Evolutionary conservation across 2,329 filamentous ascomycete species (phyloP).

Genomic region (Paecilomyces dactylethromorphus): DNA sequence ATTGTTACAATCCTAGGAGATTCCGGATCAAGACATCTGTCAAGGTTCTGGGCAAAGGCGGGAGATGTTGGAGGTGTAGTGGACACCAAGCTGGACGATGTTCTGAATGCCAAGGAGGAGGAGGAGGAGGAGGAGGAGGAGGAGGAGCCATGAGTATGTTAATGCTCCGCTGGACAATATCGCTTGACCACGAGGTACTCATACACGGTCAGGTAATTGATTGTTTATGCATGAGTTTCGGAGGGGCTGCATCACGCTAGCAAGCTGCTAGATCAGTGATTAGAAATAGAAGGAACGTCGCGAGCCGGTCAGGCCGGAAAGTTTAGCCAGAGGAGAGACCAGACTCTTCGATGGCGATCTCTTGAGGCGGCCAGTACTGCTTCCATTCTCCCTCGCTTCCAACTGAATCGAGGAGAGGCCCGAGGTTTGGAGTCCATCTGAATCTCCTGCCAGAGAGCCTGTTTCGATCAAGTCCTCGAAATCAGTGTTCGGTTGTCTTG

Average conservation of each 20-base stretch:
- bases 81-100: constrained; percentile 40
- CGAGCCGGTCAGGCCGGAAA: not conserved
- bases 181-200: not conserved
- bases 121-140: constrained; percentile 26
- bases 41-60: constrained; percentile 45
- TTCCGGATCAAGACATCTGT: constrained; percentile 46
- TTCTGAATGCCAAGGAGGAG: constrained; percentile 33
- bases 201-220: not conserved
- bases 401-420: constrained; percentile 14
- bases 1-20: constrained; percentile 45
- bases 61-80: constrained; percentile 40
- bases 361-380: not conserved
- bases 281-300: not conserved
- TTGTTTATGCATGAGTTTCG: not conserved
- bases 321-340: constrained; percentile 4
- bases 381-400: constrained; percentile 3
- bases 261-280: not conserved
- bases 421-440: constrained; percentile 5
- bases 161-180: not conserved
- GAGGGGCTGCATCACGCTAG: not conserved
- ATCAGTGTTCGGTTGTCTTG: constrained; percentile 7
- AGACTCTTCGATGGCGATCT: constrained; percentile 5
- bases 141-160: constrained; percentile 18
- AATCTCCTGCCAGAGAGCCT: constrained; percentile 8
- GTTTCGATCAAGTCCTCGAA: constrained; percentile 1